Percentiles rank a stretch among this genome's conserved stretches.
These are phyloP conservation scores for Schwanniomyces etchellsii DNA, from an alignment of 1,139 yeast species.

Conservation along the genomic window DNA sequence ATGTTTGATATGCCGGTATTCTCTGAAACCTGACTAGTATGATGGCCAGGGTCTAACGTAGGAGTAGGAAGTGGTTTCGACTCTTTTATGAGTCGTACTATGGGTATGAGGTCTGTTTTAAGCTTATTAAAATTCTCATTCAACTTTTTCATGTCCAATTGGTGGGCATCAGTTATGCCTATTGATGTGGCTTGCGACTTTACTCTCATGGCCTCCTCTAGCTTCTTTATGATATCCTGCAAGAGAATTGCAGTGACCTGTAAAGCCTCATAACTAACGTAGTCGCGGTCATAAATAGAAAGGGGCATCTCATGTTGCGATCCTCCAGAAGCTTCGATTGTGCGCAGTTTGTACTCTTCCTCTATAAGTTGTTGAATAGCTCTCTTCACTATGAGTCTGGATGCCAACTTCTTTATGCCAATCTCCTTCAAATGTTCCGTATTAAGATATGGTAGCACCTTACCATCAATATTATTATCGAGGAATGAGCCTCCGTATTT, in stretches of 20 bases:
- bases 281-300: constrained; percentile 27
- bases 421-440: constrained; percentile 58
- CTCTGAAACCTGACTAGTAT: constrained; percentile 1
- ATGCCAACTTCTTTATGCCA: constrained; percentile 38
- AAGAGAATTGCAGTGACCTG: constrained; percentile 26
- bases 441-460: constrained; percentile 51
- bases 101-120: constrained; percentile 49
- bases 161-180: constrained; percentile 16
- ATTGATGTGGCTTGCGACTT: constrained; percentile 14
- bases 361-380: constrained; percentile 41
- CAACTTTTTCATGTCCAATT: constrained; percentile 31
- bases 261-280: constrained; percentile 30
- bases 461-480: constrained; percentile 59
- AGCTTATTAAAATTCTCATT: constrained; percentile 46
- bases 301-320: constrained; percentile 12
- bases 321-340: background rate
- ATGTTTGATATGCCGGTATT: background rate
- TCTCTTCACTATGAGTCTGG: constrained; percentile 44
- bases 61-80: constrained; percentile 57
- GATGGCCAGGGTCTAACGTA: constrained; percentile 36
- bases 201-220: constrained; percentile 12
- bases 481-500: constrained; percentile 30
- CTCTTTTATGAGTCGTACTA: constrained; percentile 46
- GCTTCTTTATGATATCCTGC: constrained; percentile 33
- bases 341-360: constrained; percentile 23